Evolutionary conservation across 2,329 filamentous ascomycete species (phyloP), one percentile per base, ranked within the genome.

Genomic region (Stenocarpella maydis): DNA sequence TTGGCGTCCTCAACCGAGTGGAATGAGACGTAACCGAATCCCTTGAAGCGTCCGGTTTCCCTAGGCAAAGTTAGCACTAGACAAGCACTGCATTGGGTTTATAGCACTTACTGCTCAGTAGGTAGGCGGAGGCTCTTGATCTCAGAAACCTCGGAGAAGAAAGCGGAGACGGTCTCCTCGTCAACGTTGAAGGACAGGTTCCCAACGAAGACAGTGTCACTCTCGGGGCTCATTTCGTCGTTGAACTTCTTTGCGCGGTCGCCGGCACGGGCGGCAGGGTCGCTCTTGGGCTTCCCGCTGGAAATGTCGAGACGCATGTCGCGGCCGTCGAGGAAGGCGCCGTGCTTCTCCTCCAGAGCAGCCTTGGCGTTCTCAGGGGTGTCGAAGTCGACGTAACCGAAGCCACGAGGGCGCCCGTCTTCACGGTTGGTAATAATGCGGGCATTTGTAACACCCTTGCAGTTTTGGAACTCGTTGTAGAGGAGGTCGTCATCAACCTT

Each of bases 1-100:
- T 91, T 92, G 76, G 95, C 93, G 76, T 97, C 94, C 34, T 97
- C 94, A 72, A 96, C 80, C 21, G 91, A 92, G 75, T 84, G 83
- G 86, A 95, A 97, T 78, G 91, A 91, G 73, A 97, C 91, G 79
- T 98, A 98, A 67, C 93, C 95, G 81, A 97, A 97, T 69, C 95
- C 95, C 90, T 97, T 97, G 78, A 91, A 90, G 75, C 90, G 88
- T 73, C 94, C 94, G 72, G 90, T 90, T 71, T 97, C 94, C 80
- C 90, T 90, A 70, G 37, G 17, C 31, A 41, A 39, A 12, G 71
- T 83, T 79, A 81, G 74, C 17, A 78, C 69, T 41, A 47, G n/a
- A 26, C n/a, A 15, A 64, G 17, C 28, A 2, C 41, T 1, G 49
- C 10, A 24, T 12, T 17, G 26, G 24, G 47, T 4, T 6, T 24